Base-by-base conservation (phyloP, 2,329 filamentous ascomycete species). In the Coniosporium tulheliwenetii region DNA sequence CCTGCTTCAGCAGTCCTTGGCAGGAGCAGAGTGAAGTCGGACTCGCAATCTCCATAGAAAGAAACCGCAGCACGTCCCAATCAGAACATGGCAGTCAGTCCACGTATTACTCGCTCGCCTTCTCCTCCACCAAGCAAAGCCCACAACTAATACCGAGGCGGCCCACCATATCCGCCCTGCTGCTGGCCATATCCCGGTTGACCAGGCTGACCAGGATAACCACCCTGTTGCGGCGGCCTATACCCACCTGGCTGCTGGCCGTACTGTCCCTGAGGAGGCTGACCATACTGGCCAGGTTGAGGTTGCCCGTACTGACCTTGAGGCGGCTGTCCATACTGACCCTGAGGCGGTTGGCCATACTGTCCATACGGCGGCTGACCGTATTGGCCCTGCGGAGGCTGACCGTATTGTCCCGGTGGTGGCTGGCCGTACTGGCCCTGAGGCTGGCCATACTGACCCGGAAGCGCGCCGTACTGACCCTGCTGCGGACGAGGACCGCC, bases 401-500 rank as follows among this genome's bases (percentile, higher is more conserved):
- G 48, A 39, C 40, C 41, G 16, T 47, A 48, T 31, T 34, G 40
- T 14, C 36, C 35, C 9, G 41, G 45, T 8, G 40, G 13, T 19
- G 43, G n/a, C 13, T 36, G 37, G 39, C 42, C 16, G 40, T 44
- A 42, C 43, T 46, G 29, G 10, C 30, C n/a, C 13, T 37, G 36
- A 38, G 42, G 44, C 15, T 56, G 56, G 19, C 56, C 57, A 41
- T 63, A 40, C 49, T 54, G 33, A 45, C 44, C 30, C 43, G 45
- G 26, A 44, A 41, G 26, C 40, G 37, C 13, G 39, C 43, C 19
- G 43, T 45, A 43, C 43, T 47, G 31, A 7, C 19, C 19, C 15
- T 34, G 26, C n/a, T 36, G 32, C 37, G 42, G 48, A 30, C 56
- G 44, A 16, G 56, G 56, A 16, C 56, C 57, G 45, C 62, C 62